phyloP scores from a whole-genome alignment of 495 filamentous ascomycete species.

The Diplogelasinospora grovesii region DNA sequence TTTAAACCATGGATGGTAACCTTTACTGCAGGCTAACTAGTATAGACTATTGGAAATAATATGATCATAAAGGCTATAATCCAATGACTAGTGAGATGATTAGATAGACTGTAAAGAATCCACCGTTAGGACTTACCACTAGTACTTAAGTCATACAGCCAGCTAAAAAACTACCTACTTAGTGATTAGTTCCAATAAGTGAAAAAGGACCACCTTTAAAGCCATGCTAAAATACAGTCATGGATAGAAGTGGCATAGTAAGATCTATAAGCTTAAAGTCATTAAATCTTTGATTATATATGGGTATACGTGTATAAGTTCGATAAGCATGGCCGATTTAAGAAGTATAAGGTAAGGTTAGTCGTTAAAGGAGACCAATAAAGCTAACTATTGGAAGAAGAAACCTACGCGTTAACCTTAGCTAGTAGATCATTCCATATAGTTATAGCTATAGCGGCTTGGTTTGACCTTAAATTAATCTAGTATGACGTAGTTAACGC shows the following conservation, averaged over 20 bases:
- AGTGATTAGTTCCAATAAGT: too few species aligned
- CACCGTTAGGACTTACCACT: too few species aligned
- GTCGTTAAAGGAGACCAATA: constrained; percentile 16
- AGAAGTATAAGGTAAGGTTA: constrained; percentile 12
- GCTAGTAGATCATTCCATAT: constrained; percentile 7
- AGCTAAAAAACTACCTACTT: too few species aligned
- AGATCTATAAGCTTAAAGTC: not conserved
- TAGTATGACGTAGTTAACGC: constrained; percentile 15
- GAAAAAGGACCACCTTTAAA: too few species aligned
- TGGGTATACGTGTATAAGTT: constrained; percentile 17
- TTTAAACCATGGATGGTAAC: too few species aligned
- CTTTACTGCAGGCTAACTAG: too few species aligned
- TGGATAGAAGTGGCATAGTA: constrained; percentile 1
- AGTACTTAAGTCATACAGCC: too few species aligned
- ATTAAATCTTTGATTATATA: constrained; percentile 10
- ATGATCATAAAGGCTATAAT: too few species aligned
- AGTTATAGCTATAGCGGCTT: constrained; percentile 9
- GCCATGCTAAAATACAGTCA: constrained; percentile 5
- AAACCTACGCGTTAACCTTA: constrained; percentile 10
- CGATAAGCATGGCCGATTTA: constrained; percentile 5
- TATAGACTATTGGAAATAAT: too few species aligned
- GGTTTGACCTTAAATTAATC: constrained; percentile 12
- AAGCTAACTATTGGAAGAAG: constrained; percentile 6
- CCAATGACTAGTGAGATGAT: too few species aligned
- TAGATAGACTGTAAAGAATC: too few species aligned